Conservation (phyloP, 345 rosid species). For the Dovyalis caffra region DNA sequence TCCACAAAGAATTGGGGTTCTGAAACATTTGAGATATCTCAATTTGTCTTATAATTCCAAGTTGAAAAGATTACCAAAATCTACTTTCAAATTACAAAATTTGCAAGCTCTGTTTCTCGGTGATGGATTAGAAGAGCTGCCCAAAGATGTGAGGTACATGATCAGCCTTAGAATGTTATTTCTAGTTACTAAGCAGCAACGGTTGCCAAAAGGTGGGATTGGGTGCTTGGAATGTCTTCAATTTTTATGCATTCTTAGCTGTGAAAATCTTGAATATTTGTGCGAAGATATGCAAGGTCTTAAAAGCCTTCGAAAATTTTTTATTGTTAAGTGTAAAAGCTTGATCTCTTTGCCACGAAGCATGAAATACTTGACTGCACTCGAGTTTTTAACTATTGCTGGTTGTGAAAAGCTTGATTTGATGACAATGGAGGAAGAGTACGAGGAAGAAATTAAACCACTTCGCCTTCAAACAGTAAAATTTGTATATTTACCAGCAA, state of each 20-base stretch:
- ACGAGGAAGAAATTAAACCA: neutral
- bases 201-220: constrained; percentile 8
- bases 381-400: constrained; percentile 18
- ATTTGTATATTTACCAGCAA: constrained; percentile 10
- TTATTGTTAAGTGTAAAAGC: constrained; percentile 14
- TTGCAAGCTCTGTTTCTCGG: neutral
- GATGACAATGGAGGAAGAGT: constrained; percentile 3
- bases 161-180: neutral
- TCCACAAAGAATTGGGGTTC: constrained; percentile 13
- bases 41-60: neutral
- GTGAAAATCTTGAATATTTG: constrained; percentile 22
- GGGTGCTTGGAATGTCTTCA: constrained; percentile 23
- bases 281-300: constrained; percentile 18
- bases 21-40: constrained; percentile 15
- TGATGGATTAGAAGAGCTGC: constrained; percentile 1
- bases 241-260: constrained; percentile 7
- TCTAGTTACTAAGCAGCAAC: neutral
- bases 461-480: constrained; percentile 11
- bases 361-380: constrained; percentile 3
- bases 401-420: constrained; percentile 22
- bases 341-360: constrained; percentile 13
- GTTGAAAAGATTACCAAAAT: neutral
- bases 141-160: constrained; percentile 4
- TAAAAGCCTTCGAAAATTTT: constrained; percentile 14
- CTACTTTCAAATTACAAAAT: neutral